phyloP scores from a whole-genome alignment of 2,329 filamentous ascomycete genomes.

The Colletotrichum musicola region DNA sequence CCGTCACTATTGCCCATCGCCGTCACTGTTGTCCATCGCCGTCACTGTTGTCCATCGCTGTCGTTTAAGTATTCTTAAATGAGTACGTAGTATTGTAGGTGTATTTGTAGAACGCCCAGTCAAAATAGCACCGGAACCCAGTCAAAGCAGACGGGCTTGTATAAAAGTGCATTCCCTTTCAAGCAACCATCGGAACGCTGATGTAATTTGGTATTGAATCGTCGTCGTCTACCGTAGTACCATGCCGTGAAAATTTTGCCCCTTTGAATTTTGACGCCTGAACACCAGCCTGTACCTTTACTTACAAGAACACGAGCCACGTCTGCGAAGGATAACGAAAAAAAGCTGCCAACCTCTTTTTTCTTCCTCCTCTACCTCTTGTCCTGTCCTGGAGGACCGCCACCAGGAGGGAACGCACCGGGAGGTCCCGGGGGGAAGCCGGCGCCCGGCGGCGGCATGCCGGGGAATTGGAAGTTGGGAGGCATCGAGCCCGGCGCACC shows the following conservation, averaged over 20 bases:
- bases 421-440: constrained; percentile 55
- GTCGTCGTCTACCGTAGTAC: constrained; percentile 26
- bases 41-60: no score
- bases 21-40: no score
- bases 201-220: constrained; percentile 25
- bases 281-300: constrained; percentile 42
- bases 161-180: neutral
- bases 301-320: constrained; percentile 22
- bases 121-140: no score
- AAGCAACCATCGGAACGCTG: neutral
- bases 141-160: no score
- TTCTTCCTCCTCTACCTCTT: constrained; percentile 48
- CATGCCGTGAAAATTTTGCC: constrained; percentile 31
- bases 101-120: no score
- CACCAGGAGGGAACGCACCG: constrained; percentile 51
- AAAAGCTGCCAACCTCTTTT: neutral
- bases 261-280: constrained; percentile 45
- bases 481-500: constrained; percentile 45
- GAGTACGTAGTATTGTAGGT: no score
- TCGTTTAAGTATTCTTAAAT: no score
- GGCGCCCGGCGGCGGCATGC: constrained; percentile 55
- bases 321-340: neutral
- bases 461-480: constrained; percentile 64
- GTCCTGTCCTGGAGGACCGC: constrained; percentile 52
- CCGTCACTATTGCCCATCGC: neutral